Percentiles rank a stretch among this genome's conserved stretches.
These are phyloP conservation scores for Tulasnella sp. DNA, from an alignment of 768 basidiomycete genomes.

Conservation along the genomic window DNA sequence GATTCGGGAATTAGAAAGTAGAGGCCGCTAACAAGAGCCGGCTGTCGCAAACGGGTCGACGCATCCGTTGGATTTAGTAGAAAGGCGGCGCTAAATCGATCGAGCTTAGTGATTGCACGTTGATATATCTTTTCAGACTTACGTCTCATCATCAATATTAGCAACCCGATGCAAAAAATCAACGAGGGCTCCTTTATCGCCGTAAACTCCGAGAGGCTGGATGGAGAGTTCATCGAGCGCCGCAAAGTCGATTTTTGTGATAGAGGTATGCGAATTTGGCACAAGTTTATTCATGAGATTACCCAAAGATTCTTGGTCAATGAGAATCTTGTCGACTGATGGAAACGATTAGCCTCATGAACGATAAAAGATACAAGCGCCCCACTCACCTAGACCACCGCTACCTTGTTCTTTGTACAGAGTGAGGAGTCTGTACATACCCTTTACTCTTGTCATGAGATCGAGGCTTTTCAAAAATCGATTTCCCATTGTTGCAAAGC, in stretches of 20 bases:
- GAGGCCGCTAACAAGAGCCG: too few relatives aligned
- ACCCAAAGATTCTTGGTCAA: conserved; percentile 38
- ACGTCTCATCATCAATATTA: conserved; percentile 32
- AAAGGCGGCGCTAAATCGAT: too few relatives aligned
- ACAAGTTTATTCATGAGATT: conserved; percentile 36
- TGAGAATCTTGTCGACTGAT: conserved; percentile 43
- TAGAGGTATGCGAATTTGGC: conserved; percentile 40
- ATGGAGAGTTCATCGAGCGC: conserved; percentile 34
- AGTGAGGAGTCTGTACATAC: conserved; percentile 9
- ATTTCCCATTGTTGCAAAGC: too few relatives aligned
- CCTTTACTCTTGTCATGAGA: conserved; percentile 1
- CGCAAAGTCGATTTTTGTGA: conserved; percentile 46
- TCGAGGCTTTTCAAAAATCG: too few relatives aligned
- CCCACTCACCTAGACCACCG: conserved; percentile 1
- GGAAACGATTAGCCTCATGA: not conserved
- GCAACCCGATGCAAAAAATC: conserved; percentile 31
- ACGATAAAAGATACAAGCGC: not conserved
- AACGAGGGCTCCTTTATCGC: conserved; percentile 39
- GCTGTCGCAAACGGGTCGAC: too few relatives aligned
- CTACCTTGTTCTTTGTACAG: conserved; percentile 12
- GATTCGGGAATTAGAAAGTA: too few relatives aligned
- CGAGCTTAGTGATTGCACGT: too few relatives aligned
- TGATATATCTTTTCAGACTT: too few relatives aligned
- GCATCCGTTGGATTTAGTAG: too few relatives aligned
- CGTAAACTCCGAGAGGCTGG: conserved; percentile 46